Conservation (phyloP, 345 rosid genomes). For the Populus euphratica region DNA sequence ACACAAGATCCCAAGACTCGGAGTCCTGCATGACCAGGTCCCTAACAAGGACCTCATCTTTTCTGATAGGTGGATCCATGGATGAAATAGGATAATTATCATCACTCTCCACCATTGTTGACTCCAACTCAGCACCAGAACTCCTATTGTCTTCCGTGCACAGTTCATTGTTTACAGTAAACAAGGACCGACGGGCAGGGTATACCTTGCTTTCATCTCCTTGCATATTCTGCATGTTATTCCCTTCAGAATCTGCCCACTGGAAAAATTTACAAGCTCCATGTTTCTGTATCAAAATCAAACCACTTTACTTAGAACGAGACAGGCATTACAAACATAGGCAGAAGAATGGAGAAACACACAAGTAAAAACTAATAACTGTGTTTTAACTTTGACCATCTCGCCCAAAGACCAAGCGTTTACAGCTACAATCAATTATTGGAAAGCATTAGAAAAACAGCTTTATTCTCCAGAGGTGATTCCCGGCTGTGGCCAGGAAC, state of each 20-base stretch:
- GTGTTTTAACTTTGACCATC: background rate
- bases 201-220: background rate
- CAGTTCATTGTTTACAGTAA: background rate
- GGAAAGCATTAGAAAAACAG: no score
- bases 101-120: background rate
- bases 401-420: no score
- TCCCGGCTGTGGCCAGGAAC: no score
- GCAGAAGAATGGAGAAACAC: no score
- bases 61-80: background rate
- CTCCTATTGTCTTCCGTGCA: background rate
- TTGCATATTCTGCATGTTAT: background rate
- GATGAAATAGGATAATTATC: background rate
- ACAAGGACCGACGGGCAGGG: background rate
- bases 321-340: background rate
- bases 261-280: conserved; percentile 45
- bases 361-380: no score
- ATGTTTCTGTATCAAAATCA: conserved; percentile 31
- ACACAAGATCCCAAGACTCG: background rate
- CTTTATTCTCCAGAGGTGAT: no score
- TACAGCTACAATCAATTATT: no score
- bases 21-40: conserved; percentile 3
- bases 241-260: conserved; percentile 23
- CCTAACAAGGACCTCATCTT: background rate
- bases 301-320: conserved; percentile 1
- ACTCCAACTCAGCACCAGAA: background rate